phyloP scores from a whole-genome alignment of 2,329 filamentous ascomycete species.

The Colletotrichum tamarilloi region DNA sequence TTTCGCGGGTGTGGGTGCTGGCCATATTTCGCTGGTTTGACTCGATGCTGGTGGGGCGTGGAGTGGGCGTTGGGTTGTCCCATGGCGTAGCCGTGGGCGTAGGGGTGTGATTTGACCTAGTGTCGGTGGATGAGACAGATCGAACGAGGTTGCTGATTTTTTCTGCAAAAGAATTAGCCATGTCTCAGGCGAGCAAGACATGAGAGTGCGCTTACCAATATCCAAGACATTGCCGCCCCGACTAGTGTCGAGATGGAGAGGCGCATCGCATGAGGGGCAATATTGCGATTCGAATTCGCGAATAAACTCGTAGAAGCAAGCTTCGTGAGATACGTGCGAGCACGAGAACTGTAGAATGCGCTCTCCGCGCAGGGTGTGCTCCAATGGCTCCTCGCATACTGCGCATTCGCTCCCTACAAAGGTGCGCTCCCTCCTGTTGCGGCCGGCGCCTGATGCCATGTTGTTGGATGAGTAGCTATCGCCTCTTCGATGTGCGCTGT shows the following conservation, averaged over 20 bases:
- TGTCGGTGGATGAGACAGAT: conserved; percentile 78
- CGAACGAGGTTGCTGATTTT: conserved; percentile 95
- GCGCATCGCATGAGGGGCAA: conserved; percentile 93
- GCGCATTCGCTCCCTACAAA: conserved; percentile 96
- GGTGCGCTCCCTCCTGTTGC: conserved; percentile 87
- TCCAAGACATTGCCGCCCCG: conserved; percentile 92
- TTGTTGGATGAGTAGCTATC: conserved; percentile 42
- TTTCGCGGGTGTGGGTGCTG: conserved; percentile 51
- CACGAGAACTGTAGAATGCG: conserved; percentile 96
- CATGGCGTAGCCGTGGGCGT: conserved; percentile 75
- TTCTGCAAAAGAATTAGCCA: conserved; percentile 66
- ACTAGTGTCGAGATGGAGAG: conserved; percentile 90
- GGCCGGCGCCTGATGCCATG: conserved; percentile 68
- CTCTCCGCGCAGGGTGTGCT: conserved; percentile 94
- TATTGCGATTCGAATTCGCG: conserved; percentile 93
- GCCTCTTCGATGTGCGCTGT: conserved; percentile 51
- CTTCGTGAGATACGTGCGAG: conserved; percentile 96
- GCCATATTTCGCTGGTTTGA: conserved; percentile 48
- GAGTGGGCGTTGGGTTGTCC: conserved; percentile 69
- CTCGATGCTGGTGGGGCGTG: conserved; percentile 64
- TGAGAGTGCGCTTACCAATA: conserved; percentile 71
- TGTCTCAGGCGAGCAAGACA: conserved; percentile 7
- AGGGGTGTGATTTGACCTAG: conserved; percentile 61
- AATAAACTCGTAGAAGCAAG: conserved; percentile 99
- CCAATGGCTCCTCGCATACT: conserved; percentile 95